Percentiles rank a stretch among this genome's conserved stretches.
Conservation (phyloP, 2,329 filamentous ascomycete genomes). For the Endothia cerciana region DNA sequence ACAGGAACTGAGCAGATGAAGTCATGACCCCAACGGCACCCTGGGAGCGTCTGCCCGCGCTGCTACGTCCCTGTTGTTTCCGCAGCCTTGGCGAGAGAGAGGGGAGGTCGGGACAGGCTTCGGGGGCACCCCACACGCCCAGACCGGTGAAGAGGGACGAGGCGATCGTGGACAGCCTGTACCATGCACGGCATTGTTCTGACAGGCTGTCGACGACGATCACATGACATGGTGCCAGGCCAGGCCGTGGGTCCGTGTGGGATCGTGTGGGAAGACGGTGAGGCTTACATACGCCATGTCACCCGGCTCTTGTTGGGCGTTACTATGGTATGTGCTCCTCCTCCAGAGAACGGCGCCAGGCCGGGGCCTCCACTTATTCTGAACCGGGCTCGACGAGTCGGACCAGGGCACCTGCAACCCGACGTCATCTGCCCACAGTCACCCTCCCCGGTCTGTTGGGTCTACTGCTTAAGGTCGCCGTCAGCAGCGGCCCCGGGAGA, state of each 20-base stretch:
- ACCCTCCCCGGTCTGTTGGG: constrained; percentile 13
- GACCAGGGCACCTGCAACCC: constrained; percentile 23
- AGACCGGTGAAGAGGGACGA: not conserved
- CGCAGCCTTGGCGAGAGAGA: not conserved
- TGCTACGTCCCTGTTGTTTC: not conserved
- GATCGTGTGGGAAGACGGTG: constrained; percentile 2
- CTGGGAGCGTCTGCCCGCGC: not conserved
- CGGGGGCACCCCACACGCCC: no score
- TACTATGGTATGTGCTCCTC: not conserved
- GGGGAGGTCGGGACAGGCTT: no score
- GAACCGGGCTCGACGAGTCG: not conserved
- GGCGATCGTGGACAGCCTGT: not conserved
- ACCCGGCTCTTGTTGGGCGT: not conserved
- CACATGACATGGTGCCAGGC: constrained; percentile 3
- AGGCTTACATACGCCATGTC: constrained; percentile 1
- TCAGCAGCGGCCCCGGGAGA: constrained; percentile 11
- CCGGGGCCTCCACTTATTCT: no score
- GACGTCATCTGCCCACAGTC: constrained; percentile 28
- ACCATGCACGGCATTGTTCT: not conserved
- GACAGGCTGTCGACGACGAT: not conserved
- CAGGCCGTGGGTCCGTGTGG: not conserved
- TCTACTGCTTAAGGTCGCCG: no score
- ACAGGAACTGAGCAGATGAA: not conserved
- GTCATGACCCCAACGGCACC: not conserved
- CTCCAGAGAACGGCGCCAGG: no score